Evolutionary conservation across 2,329 filamentous ascomycete species (phyloP).

Genomic region (Hypoxylon sp.): DNA sequence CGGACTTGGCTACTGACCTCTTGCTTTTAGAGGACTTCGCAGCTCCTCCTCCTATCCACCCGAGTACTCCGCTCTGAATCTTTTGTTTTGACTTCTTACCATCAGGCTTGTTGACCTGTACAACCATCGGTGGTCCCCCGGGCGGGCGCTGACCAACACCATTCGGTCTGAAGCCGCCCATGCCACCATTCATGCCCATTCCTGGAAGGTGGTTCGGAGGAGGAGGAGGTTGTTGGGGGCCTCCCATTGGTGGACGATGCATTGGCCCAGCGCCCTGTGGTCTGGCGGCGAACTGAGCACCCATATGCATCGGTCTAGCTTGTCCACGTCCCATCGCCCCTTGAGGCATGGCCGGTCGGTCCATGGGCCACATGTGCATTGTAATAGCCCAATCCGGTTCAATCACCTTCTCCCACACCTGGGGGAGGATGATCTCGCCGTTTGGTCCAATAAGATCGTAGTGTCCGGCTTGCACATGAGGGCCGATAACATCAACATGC

Average conservation of each 20-base stretch:
- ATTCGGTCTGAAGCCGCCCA: constrained; percentile 65
- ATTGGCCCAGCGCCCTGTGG: constrained; percentile 20
- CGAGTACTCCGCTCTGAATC: constrained; percentile 51
- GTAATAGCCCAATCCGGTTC: constrained; percentile 82
- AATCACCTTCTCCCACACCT: constrained; percentile 85
- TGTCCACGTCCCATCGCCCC: constrained; percentile 37
- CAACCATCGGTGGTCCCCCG: constrained; percentile 2
- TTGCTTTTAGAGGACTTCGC: constrained; percentile 50
- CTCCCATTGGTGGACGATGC: constrained; percentile 15
- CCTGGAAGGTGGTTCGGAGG: constrained; percentile 24
- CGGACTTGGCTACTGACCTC: constrained; percentile 49
- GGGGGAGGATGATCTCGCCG: constrained; percentile 85
- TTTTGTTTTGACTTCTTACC: constrained; percentile 51
- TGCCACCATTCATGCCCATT: constrained; percentile 1
- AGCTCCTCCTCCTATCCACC: constrained; percentile 54
- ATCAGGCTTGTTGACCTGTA: constrained; percentile 50
- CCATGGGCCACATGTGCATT: constrained; percentile 76
- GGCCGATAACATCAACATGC: constrained; percentile 82
- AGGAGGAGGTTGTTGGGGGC: constrained; percentile 15
- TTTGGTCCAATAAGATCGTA: constrained; percentile 86
- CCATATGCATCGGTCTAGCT: constrained; percentile 19
- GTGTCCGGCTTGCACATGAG: constrained; percentile 82
- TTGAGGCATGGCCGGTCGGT: constrained; percentile 49
- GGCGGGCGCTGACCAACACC: constrained; percentile 55
- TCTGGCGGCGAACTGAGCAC: constrained; percentile 16